Evolutionary conservation across 805 yeast species (phyloP), one percentile per base, ranked within the genome.

Genomic region (Blastobotrys chiropterorum): DNA sequence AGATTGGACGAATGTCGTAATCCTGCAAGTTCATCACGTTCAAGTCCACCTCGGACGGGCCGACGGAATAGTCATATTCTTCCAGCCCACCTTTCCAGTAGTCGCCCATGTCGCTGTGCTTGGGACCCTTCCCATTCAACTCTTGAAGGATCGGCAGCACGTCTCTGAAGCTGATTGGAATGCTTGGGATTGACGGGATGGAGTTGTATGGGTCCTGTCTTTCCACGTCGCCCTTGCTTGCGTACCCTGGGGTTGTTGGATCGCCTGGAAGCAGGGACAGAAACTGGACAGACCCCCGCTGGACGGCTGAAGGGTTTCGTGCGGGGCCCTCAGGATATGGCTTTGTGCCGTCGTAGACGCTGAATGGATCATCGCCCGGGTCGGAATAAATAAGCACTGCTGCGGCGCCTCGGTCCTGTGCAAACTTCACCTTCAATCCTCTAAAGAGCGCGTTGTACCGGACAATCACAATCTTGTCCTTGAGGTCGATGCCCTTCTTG

Each of bases 261-360:
- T 85, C 94, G 34, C 94, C 94, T 1, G 90, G 90, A 2, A 73
- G 69, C 46, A 65, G 66, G 3, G 85, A 75, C 31, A 84, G 67
- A 61, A 77, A 85, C 64, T 78, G 80, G 3, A 83, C 86, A 43
- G 87, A 81, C 1, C 94, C 94, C 59, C 94, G 74, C 69, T 86
- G 90, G 30, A 86, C 83, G 13, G 85, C 71, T 4, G 85, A 78
- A 38, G 90, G 90, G 62, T 86, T 81, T 56, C 94, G 75, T 0
- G 90, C 90, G 1, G 85, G 85, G 1, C 94, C 94, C 1, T 79
- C 65, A 1, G 94, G 95, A 59, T 86, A 86, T 1, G 87, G 70
- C 57, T 76, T 67, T 62, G 72, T 81, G 3, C 87, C 89, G 53
- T 82, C 77, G 38, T 73, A 74, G 20, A 73, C 76, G 11, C 77